Conservation (phyloP, 371 early-diverging fungal species). For the Mortierella sp. region DNA sequence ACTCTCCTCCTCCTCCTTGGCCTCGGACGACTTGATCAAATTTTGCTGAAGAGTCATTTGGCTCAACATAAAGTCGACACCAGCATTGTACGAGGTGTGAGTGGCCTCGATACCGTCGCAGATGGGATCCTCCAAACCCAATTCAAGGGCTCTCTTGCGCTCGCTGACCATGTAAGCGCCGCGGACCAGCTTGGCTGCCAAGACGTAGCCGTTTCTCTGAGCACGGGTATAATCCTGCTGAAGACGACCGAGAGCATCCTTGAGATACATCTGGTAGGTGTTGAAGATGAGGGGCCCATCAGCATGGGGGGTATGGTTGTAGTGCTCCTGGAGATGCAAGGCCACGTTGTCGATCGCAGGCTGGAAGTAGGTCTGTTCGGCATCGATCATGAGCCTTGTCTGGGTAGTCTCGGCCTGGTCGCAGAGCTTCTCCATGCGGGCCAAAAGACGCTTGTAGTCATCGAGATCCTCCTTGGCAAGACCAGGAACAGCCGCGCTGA, state of each 20-base stretch:
- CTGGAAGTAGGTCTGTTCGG: slow-evolving; percentile 91
- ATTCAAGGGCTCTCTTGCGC: slow-evolving; percentile 79
- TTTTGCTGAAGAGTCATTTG: slow-evolving; percentile 59
- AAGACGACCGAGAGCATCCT: slow-evolving; percentile 77
- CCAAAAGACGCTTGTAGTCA: slow-evolving; percentile 77
- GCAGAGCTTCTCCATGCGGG: slow-evolving; percentile 76
- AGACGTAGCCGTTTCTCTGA: slow-evolving; percentile 76
- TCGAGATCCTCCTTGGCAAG: slow-evolving; percentile 68
- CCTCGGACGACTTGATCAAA: not conserved
- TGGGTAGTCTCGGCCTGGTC: slow-evolving; percentile 69
- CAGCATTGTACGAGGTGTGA: slow-evolving; percentile 87
- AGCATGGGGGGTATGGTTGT: slow-evolving; percentile 66
- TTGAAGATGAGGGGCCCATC: slow-evolving; percentile 83
- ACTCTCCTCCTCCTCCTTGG: too few species aligned
- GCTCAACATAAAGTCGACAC: slow-evolving; percentile 79
- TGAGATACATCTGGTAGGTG: slow-evolving; percentile 97
- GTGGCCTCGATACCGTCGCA: slow-evolving; percentile 86
- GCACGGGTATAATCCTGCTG: slow-evolving; percentile 78
- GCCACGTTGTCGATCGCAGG: slow-evolving; percentile 92
- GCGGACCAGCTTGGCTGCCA: slow-evolving; percentile 95
- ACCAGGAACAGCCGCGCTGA: slow-evolving; percentile 28
- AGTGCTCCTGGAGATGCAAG: slow-evolving; percentile 73
- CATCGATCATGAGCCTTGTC: slow-evolving; percentile 91
- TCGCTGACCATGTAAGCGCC: slow-evolving; percentile 95
- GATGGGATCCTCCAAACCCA: slow-evolving; percentile 86